Evolutionary conservation across 2,329 filamentous ascomycete genomes (phyloP).

Genomic region (Aureobasidium namibiae): DNA sequence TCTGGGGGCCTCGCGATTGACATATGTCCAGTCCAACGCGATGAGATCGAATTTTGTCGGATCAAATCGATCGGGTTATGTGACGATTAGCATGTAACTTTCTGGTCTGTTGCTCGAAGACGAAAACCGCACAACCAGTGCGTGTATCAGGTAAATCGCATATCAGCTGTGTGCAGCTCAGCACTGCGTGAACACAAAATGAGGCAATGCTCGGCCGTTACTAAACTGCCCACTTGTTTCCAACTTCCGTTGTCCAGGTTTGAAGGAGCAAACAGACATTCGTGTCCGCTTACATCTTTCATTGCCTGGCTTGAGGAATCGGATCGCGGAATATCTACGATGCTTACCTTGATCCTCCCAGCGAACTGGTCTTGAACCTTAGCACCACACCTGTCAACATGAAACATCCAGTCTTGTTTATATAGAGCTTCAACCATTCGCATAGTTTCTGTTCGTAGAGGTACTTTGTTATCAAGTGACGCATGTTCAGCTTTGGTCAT

Average conservation of each 20-base stretch:
- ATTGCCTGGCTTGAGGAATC: not conserved
- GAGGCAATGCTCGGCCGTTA: not conserved
- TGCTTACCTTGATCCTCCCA: not conserved
- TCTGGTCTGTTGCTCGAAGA: not conserved
- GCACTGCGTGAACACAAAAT: not conserved
- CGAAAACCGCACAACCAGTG: not conserved
- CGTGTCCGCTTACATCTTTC: not conserved
- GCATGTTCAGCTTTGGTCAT: not conserved
- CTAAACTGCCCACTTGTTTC: not conserved
- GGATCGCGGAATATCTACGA: not conserved
- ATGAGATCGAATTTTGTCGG: not conserved
- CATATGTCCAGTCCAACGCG: not conserved
- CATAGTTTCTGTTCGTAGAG: not conserved
- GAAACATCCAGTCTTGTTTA: not conserved
- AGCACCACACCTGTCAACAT: not conserved
- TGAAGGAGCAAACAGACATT: not conserved
- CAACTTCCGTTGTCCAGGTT: not conserved
- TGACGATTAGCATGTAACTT: not conserved
- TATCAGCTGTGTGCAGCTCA: not conserved
- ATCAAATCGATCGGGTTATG: not conserved
- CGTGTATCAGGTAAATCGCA: not conserved
- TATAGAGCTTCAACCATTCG: not conserved
- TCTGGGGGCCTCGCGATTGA: slow-evolving; percentile 1
- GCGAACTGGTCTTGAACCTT: not conserved
- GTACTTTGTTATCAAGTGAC: not conserved